phyloP scores from a whole-genome alignment of 2,329 filamentous ascomycete species.

The Lachnellula suecica region DNA sequence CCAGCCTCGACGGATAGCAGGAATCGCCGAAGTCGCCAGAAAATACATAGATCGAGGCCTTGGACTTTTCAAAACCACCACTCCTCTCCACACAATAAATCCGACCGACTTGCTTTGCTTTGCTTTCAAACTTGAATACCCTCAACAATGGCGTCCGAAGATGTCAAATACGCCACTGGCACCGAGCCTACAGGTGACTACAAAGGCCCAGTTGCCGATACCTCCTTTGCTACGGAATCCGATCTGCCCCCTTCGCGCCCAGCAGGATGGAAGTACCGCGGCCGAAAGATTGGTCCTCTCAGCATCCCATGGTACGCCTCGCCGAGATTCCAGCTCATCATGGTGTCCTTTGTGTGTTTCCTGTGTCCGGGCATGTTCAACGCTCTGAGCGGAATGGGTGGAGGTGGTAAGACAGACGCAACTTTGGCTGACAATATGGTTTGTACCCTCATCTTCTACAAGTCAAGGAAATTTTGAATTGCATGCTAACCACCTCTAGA shows the following conservation, averaged over 20 bases:
- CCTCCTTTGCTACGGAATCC: neutral
- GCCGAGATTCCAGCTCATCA: conserved; percentile 67
- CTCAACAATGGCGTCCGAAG: neutral
- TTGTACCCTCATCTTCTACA: too few relatives aligned
- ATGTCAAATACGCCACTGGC: neutral
- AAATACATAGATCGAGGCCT: too few relatives aligned
- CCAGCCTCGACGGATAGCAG: too few relatives aligned
- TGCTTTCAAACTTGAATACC: neutral
- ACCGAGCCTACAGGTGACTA: neutral
- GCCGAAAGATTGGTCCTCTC: conserved; percentile 51
- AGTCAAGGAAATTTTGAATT: too few relatives aligned
- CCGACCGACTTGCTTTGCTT: too few relatives aligned
- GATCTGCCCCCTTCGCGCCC: conserved; percentile 7
- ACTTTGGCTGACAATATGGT: conserved; percentile 48
- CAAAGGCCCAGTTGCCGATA: neutral
- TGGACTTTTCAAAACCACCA: too few relatives aligned
- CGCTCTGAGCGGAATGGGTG: conserved; percentile 63
- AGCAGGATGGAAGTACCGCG: conserved; percentile 67
- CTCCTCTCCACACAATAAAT: too few relatives aligned
- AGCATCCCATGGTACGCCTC: conserved; percentile 70
- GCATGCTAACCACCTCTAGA: too few relatives aligned
- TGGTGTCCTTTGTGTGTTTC: conserved; percentile 72
- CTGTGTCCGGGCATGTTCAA: conserved; percentile 75
- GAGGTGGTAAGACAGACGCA: conserved; percentile 57
- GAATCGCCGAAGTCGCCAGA: too few relatives aligned